These are phyloP conservation scores for Takashimella tepidaria DNA, from an alignment of 1,284 basidiomycete species.

Conservation along the genomic window DNA sequence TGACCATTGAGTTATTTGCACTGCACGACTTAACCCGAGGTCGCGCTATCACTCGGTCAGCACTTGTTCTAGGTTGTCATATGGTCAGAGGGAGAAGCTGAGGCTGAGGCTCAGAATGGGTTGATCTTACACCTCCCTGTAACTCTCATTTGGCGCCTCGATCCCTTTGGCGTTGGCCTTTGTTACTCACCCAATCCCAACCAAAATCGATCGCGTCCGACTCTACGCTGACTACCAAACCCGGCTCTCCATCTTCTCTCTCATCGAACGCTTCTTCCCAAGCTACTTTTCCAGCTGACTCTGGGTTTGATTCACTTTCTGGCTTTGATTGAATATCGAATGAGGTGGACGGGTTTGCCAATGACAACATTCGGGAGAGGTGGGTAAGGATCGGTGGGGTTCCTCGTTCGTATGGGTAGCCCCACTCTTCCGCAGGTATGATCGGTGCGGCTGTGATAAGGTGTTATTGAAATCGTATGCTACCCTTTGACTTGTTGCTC, in stretches of 20 bases:
- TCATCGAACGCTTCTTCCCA: not conserved
- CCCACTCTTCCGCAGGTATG: slow-evolving; percentile 35
- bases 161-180: not conserved
- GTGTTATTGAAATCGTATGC: too few species aligned
- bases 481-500: too few species aligned
- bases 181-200: slow-evolving; percentile 28
- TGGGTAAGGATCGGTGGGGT: slow-evolving; percentile 27
- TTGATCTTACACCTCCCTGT: too few species aligned
- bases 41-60: slow-evolving; percentile 20
- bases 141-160: too few species aligned
- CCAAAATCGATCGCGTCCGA: slow-evolving; percentile 39
- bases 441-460: slow-evolving; percentile 26
- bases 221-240: slow-evolving; percentile 32
- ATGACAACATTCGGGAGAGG: slow-evolving; percentile 26
- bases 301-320: not conserved
- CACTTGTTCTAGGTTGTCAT: too few species aligned
- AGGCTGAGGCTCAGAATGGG: too few species aligned
- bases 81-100: too few species aligned
- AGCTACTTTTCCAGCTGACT: not conserved
- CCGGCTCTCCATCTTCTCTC: slow-evolving; percentile 8
- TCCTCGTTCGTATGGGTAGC: slow-evolving; percentile 24
- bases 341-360: slow-evolving; percentile 18
- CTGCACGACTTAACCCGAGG: slow-evolving; percentile 27
- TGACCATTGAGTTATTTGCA: slow-evolving; percentile 42
- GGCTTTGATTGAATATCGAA: slow-evolving; percentile 8